Base-by-base conservation (phyloP, 1,284 basidiomycete genomes). In the Cryptococcus sp. region DNA sequence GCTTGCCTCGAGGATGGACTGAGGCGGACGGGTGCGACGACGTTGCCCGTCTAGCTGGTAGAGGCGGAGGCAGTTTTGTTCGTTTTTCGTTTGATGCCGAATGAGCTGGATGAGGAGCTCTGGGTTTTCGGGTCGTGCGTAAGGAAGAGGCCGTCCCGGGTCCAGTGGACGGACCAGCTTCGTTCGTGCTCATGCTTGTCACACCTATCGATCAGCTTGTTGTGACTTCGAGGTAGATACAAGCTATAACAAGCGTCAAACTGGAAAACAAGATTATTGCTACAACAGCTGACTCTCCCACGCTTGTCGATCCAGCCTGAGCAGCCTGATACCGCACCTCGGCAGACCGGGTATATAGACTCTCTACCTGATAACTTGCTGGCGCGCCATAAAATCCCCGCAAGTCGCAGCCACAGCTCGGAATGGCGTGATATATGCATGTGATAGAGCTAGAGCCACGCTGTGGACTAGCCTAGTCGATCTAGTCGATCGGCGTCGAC, bases 31-130 rank as follows among this genome's bases (percentile, higher is more conserved):
- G 54, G 47, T 63, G 57, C 3, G 62, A 57, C 4, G 62, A 60
- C 39, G 23, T 53, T 17, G 38, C 42, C 2, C 54, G 53, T 45
- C 27, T 51, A 15, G 53, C 41, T 16, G 62, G 62, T n/a, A 60
- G 42, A 3, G 62, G 56, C 16, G 59, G 59, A 15, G 62, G 62
- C 5, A 59, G 47, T 55, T 61, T 61, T n/a, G 49, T 51, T 47
- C 55, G 56, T n/a, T 45, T 50, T 19, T n/a, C 51, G 22, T 38
- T 45, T 39, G 48, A 53, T 44, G 19, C 31, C 50, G 49, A 20
- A 38, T 44, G 17, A 1, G 48, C 39, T 23, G 56, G 56, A 25
- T 61, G 60, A 13, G 48, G 44, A 22, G 60, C 50, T 45, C 42
- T 40, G 17, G 56, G 56, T 49, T 56, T 57, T 17, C 53, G 27